Evolutionary conservation across 306 rosid species (phyloP).

Genomic region (Trichosanthes cucumerina): DNA sequence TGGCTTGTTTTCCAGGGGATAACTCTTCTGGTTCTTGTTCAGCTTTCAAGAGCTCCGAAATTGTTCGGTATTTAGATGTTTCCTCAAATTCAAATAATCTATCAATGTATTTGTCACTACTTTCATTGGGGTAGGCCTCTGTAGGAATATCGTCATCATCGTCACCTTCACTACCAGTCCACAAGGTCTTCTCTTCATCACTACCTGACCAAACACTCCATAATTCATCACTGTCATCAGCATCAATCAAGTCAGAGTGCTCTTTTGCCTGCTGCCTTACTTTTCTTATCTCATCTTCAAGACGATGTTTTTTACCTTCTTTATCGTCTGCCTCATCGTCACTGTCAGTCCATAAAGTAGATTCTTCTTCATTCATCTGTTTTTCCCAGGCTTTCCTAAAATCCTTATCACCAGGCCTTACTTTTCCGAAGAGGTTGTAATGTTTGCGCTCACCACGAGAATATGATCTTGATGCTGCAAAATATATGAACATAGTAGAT

Average conservation of each 20-base stretch:
- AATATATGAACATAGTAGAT: slow-evolving; percentile 4
- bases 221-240: slow-evolving; percentile 72
- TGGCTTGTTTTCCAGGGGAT: slow-evolving; percentile 77
- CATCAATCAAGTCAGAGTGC: slow-evolving; percentile 59
- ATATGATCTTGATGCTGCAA: slow-evolving; percentile 48
- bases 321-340: slow-evolving; percentile 53
- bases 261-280: slow-evolving; percentile 58
- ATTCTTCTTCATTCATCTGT: slow-evolving; percentile 72
- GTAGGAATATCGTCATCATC: slow-evolving; percentile 65
- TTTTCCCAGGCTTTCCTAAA: slow-evolving; percentile 62
- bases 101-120: slow-evolving; percentile 64
- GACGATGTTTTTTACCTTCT: slow-evolving; percentile 22
- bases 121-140: slow-evolving; percentile 71
- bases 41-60: slow-evolving; percentile 54
- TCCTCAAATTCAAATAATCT: slow-evolving; percentile 79
- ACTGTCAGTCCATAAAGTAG: slow-evolving; percentile 60
- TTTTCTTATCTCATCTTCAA: slow-evolving; percentile 51
- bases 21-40: slow-evolving; percentile 75
- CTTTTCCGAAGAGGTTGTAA: slow-evolving; percentile 59
- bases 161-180: slow-evolving; percentile 84
- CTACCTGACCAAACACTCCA: slow-evolving; percentile 80
- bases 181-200: slow-evolving; percentile 80
- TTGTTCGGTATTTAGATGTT: slow-evolving; percentile 59
- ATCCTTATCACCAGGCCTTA: slow-evolving; percentile 44
- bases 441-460: slow-evolving; percentile 28